Percentiles rank a stretch among this genome's conserved stretches.
phyloP scores from a whole-genome alignment of 441 rosid genomes.

The Manihot esculenta region DNA sequence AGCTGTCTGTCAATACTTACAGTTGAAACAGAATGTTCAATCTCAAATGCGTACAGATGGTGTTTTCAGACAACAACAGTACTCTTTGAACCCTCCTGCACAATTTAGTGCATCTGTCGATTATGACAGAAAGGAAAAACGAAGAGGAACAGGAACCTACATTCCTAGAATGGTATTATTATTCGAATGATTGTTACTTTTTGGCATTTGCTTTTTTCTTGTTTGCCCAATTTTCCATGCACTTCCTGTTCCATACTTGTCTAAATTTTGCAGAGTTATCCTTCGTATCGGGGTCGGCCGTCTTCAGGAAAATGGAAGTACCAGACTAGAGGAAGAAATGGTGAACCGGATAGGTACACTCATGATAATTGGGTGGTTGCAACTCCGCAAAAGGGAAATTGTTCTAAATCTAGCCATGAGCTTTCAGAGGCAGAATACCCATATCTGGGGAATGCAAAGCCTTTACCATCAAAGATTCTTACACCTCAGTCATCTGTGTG shows the following conservation, averaged over 20 bases:
- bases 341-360: conserved; percentile 13
- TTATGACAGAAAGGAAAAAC: conserved; percentile 23
- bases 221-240: neutral
- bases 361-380: conserved; percentile 14
- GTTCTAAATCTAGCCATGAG: conserved; percentile 9
- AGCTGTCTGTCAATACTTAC: conserved; percentile 22
- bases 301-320: conserved; percentile 23
- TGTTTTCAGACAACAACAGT: conserved; percentile 11
- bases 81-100: conserved; percentile 6
- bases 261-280: conserved; percentile 30
- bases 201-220: neutral
- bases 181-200: neutral
- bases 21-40: conserved; percentile 19
- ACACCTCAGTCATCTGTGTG: conserved; percentile 14
- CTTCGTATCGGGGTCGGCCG: conserved; percentile 16
- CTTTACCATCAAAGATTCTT: neutral
- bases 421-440: conserved; percentile 32
- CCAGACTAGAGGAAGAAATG: conserved; percentile 7
- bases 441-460: conserved; percentile 24
- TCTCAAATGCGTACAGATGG: conserved; percentile 21
- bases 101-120: conserved; percentile 6
- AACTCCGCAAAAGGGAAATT: conserved; percentile 9
- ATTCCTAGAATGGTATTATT: conserved; percentile 43
- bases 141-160: conserved; percentile 41
- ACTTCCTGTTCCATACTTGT: neutral